These are phyloP conservation scores for Brassica nigra DNA, from an alignment of 345 rosid genomes.

Conservation along the genomic window DNA sequence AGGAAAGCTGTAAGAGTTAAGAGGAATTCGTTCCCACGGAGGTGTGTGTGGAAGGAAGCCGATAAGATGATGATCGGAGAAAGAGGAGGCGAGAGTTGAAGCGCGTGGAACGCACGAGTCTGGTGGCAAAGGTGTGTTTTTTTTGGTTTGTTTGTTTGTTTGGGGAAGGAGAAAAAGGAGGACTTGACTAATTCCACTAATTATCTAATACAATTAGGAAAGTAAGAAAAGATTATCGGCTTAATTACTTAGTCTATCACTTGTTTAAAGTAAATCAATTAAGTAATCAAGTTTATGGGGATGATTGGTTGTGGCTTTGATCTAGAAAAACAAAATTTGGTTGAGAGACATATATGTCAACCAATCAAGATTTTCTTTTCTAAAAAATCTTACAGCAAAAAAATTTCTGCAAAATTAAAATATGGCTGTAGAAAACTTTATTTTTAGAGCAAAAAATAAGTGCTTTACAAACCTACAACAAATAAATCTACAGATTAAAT, in stretches of 20 bases:
- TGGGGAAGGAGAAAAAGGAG: background rate
- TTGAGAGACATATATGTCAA: too few species aligned
- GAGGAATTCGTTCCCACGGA: background rate
- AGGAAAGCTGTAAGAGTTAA: background rate
- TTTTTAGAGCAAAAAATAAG: too few species aligned
- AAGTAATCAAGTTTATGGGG: background rate
- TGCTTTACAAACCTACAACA: too few species aligned
- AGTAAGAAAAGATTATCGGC: background rate
- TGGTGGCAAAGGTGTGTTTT: background rate
- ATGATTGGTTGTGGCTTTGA: too few species aligned
- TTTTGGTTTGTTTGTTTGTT: background rate
- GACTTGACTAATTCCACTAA: background rate
- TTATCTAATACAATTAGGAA: background rate
- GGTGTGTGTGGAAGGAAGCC: background rate
- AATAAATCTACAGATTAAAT: too few species aligned
- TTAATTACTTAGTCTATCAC: background rate
- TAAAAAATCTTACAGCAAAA: too few species aligned
- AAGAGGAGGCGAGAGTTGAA: background rate
- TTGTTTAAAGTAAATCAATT: background rate
- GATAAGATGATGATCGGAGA: conserved; percentile 25
- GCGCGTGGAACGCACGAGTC: conserved; percentile 20
- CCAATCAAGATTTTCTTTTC: too few species aligned
- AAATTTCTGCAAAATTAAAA: too few species aligned
- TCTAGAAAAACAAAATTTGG: too few species aligned
- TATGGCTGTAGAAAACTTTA: too few species aligned